Percentiles rank a stretch among this genome's conserved stretches.
phyloP scores from a whole-genome alignment of 768 basidiomycete genomes.

The Gautieria morchelliformis region DNA sequence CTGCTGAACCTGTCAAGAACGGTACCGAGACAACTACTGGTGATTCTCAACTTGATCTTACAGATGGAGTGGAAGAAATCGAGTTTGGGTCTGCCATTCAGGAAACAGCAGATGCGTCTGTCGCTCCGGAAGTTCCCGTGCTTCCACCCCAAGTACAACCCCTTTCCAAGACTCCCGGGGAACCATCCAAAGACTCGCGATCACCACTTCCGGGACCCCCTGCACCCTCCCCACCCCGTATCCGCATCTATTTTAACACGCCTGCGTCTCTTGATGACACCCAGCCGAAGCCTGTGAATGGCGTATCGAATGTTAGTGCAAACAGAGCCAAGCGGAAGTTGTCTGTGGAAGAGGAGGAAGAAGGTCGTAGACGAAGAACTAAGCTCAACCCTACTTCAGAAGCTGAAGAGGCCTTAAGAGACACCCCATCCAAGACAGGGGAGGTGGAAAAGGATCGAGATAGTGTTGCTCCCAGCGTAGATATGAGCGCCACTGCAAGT shows the following conservation, averaged over 20 bases:
- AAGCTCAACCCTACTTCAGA: slow-evolving; percentile 24
- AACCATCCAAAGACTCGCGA: slow-evolving; percentile 9
- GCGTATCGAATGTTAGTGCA: slow-evolving; percentile 45
- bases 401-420: slow-evolving; percentile 49
- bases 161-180: background rate
- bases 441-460: slow-evolving; percentile 34
- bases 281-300: slow-evolving; percentile 46
- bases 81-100: slow-evolving; percentile 14
- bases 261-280: slow-evolving; percentile 77
- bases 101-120: slow-evolving; percentile 1
- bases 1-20: slow-evolving; percentile 20
- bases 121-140: background rate
- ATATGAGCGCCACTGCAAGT: slow-evolving; percentile 7
- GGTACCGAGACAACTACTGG: slow-evolving; percentile 27
- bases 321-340: slow-evolving; percentile 79
- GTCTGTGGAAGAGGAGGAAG: slow-evolving; percentile 71
- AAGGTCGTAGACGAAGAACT: slow-evolving; percentile 42
- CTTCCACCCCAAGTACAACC: background rate
- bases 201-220: slow-evolving; percentile 29
- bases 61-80: slow-evolving; percentile 11
- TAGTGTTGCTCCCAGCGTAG: slow-evolving; percentile 62
- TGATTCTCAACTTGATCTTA: slow-evolving; percentile 23
- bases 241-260: slow-evolving; percentile 89
- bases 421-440: slow-evolving; percentile 36
- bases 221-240: slow-evolving; percentile 48